phyloP scores from a whole-genome alignment of 306 rosid genomes.

The Sindora glabra region DNA sequence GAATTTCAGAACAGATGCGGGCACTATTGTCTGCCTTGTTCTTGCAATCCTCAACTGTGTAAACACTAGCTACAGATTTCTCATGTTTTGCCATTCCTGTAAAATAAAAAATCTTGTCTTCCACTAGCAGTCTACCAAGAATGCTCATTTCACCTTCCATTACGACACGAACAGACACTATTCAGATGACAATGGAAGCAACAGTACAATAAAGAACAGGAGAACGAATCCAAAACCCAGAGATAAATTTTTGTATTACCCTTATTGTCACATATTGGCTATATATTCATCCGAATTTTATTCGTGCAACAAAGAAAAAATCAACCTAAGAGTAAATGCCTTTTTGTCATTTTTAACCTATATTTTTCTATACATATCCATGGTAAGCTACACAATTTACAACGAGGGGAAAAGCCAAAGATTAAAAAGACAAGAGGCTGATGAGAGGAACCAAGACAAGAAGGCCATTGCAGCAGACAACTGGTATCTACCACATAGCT shows the following conservation, averaged over 20 bases:
- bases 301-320: constrained; percentile 8
- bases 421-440: constrained; percentile 66
- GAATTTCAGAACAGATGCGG: too few species aligned
- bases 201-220: not conserved
- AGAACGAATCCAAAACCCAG: not conserved
- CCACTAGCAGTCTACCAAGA: not conserved
- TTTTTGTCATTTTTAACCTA: constrained; percentile 23
- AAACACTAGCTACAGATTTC: too few species aligned
- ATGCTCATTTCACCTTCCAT: too few species aligned
- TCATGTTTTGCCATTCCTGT: too few species aligned
- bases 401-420: constrained; percentile 72
- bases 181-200: not conserved
- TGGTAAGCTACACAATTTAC: constrained; percentile 17
- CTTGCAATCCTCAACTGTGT: too few species aligned
- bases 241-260: not conserved
- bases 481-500: constrained; percentile 62
- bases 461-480: constrained; percentile 85
- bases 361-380: constrained; percentile 14
- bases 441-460: constrained; percentile 77
- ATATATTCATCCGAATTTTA: constrained; percentile 3
- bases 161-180: too few species aligned
- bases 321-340: constrained; percentile 14
- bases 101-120: not conserved
- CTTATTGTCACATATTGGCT: not conserved
- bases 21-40: not conserved